phyloP scores from a whole-genome alignment of 2,329 filamentous ascomycete genomes.

The Neurospora sp. region DNA sequence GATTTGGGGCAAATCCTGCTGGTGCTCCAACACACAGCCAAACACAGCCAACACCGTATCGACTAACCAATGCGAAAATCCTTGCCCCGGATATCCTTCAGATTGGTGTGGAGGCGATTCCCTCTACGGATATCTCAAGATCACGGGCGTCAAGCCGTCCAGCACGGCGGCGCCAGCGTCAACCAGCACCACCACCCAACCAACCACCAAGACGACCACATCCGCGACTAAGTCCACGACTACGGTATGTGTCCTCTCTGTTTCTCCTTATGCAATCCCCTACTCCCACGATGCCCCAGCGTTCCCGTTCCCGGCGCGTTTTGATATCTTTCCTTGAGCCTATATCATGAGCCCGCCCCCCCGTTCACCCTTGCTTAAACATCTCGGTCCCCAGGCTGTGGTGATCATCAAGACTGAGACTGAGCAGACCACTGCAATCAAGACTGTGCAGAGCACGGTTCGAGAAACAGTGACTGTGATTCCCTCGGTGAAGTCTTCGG shows the following conservation, averaged over 20 bases:
- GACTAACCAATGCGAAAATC: slow-evolving; percentile 38
- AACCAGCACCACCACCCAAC: slow-evolving; percentile 2
- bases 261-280: not conserved
- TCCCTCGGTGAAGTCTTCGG: slow-evolving; percentile 16
- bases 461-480: slow-evolving; percentile 26
- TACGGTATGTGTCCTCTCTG: not conserved
- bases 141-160: slow-evolving; percentile 22
- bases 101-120: slow-evolving; percentile 57
- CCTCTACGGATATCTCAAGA: slow-evolving; percentile 56
- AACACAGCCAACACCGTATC: slow-evolving; percentile 30
- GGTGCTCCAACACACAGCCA: slow-evolving; percentile 58
- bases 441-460: slow-evolving; percentile 29
- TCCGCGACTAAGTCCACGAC: not conserved
- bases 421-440: slow-evolving; percentile 14
- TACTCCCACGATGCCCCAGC: not conserved
- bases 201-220: not conserved
- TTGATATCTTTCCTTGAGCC: not conserved
- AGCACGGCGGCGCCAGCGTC: slow-evolving; percentile 6
- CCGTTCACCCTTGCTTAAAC: slow-evolving; percentile 9
- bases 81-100: slow-evolving; percentile 58
- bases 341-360: not conserved
- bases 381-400: slow-evolving; percentile 17
- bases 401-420: slow-evolving; percentile 19
- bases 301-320: not conserved
- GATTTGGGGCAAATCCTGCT: slow-evolving; percentile 55